Base-by-base conservation (phyloP, 768 basidiomycete genomes). In the Mycena crocata region DNA sequence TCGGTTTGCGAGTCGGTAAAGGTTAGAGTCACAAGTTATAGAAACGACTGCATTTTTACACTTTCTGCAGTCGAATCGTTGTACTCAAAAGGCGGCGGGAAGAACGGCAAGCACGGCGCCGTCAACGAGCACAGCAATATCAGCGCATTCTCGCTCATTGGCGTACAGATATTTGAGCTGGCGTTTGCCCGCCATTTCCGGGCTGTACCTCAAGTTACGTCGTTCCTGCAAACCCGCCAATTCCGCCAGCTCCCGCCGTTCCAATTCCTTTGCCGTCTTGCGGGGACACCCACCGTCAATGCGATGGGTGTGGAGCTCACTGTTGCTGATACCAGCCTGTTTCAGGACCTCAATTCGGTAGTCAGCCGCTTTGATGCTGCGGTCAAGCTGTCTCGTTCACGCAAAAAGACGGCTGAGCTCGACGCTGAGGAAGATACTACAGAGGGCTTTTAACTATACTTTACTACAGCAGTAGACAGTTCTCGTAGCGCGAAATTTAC, bases 71-170 rank as follows among this genome's bases (percentile, higher is more conserved):
- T 75, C 8, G 24, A 52, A 13, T 58, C 63, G 3, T 6, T 77
- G 30, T 76, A 76, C 56, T 68, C 71, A 10, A 78, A 76, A 51
- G 65, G 71, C 14, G 74, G 71, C 4, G 72, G 77, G n/a, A 75
- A 76, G 52, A 74, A 76, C n/a, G n/a, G n/a, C n/a, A n/a, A n/a
- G n/a, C n/a, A n/a, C n/a, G n/a, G n/a, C n/a, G n/a, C n/a, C n/a
- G 48, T 67, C 73, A 9, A 71, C 5, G 67, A 72, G 13, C 62
- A 72, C 6, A 57, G 69, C 8, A 72, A 67, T 35, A 73, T 78
- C 30, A 46, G 68, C 21, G 77, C 71, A 14, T 49, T 76, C 17
- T 78, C 75, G 3, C 71, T 75, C 46, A 40, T 75, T 1, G 69
- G 35, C 0, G 50, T 72, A 5, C 76, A 75, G 54, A 34, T 65